Evolutionary conservation across 805 yeast genomes (phyloP).

Genomic region (Jamesozyma spencerorum): DNA sequence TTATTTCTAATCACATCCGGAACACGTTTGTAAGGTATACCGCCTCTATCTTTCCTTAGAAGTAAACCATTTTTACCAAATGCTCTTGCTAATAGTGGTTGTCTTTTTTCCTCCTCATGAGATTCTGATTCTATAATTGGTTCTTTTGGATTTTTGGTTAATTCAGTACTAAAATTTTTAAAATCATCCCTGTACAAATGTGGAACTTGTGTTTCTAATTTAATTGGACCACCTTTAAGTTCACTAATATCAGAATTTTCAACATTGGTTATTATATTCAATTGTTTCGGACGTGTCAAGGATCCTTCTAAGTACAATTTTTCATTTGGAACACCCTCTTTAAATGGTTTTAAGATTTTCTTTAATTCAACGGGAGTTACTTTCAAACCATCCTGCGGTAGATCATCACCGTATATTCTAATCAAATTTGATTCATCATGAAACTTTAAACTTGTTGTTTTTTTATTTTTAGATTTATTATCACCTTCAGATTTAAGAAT

Average conservation of each 20-base stretch:
- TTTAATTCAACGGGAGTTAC: constrained; percentile 25
- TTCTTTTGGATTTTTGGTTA: constrained; percentile 22
- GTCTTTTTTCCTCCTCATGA: constrained; percentile 3
- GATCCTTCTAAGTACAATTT: constrained; percentile 12
- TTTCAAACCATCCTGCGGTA: constrained; percentile 23
- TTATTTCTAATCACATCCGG: constrained; percentile 26
- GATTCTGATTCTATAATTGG: constrained; percentile 13
- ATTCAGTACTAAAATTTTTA: constrained; percentile 18
- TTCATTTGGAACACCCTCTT: constrained; percentile 30
- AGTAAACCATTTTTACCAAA: constrained; percentile 28
- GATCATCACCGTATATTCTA: constrained; percentile 28
- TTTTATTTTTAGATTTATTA: neutral
- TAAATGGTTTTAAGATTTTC: constrained; percentile 27
- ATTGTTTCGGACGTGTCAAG: constrained; percentile 11
- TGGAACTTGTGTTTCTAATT: constrained; percentile 19
- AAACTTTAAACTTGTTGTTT: constrained; percentile 16
- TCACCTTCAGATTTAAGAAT: neutral
- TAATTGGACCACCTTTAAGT: constrained; percentile 23
- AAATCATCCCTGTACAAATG: constrained; percentile 20
- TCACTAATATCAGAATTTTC: constrained; percentile 23
- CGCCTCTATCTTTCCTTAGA: constrained; percentile 29
- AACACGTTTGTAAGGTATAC: constrained; percentile 28
- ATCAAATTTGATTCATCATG: constrained; percentile 20
- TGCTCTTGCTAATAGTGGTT: constrained; percentile 26
- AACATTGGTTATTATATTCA: constrained; percentile 5